Evolutionary conservation across 2,329 filamentous ascomycete genomes (phyloP).

Genomic region (Achaetomium macrosporum): DNA sequence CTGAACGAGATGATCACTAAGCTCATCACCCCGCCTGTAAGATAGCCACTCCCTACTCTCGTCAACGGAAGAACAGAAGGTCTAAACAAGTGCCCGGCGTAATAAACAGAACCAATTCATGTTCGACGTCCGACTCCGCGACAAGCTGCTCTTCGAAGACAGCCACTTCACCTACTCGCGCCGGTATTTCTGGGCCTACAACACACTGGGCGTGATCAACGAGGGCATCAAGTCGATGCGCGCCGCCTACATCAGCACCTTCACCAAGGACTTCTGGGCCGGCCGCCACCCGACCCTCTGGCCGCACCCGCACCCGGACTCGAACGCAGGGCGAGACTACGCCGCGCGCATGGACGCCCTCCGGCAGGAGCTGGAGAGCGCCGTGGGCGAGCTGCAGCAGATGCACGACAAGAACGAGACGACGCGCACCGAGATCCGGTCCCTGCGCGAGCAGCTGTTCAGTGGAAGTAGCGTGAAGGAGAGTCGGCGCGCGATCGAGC

Average conservation of each 20-base stretch:
- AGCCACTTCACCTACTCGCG: slow-evolving; percentile 55
- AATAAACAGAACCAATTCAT: slow-evolving; percentile 45
- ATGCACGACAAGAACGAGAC: slow-evolving; percentile 48
- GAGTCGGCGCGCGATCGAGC: slow-evolving; percentile 54
- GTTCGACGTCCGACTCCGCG: slow-evolving; percentile 50
- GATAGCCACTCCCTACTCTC: slow-evolving; percentile 1
- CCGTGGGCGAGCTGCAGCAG: slow-evolving; percentile 43
- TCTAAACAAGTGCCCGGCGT: too few relatives aligned
- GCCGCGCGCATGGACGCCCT: slow-evolving; percentile 42
- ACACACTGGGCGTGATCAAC: slow-evolving; percentile 55
- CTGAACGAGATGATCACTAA: slow-evolving; percentile 53
- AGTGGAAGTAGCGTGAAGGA: slow-evolving; percentile 58
- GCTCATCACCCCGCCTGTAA: slow-evolving; percentile 51
- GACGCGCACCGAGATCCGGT: slow-evolving; percentile 49
- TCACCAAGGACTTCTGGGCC: slow-evolving; percentile 54
- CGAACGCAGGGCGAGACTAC: slow-evolving; percentile 42
- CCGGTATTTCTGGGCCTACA: slow-evolving; percentile 58
- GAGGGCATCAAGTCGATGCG: slow-evolving; percentile 54
- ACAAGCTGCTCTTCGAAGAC: slow-evolving; percentile 57
- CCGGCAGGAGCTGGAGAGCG: slow-evolving; percentile 44
- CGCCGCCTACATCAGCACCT: slow-evolving; percentile 50
- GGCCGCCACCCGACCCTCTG: slow-evolving; percentile 50
- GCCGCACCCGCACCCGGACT: slow-evolving; percentile 45
- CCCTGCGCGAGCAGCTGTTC: slow-evolving; percentile 56
- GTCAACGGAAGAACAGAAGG: too few relatives aligned